Evolutionary conservation across 305 asterid genomes (phyloP).

Genomic region (Fraxinus platypoda): DNA sequence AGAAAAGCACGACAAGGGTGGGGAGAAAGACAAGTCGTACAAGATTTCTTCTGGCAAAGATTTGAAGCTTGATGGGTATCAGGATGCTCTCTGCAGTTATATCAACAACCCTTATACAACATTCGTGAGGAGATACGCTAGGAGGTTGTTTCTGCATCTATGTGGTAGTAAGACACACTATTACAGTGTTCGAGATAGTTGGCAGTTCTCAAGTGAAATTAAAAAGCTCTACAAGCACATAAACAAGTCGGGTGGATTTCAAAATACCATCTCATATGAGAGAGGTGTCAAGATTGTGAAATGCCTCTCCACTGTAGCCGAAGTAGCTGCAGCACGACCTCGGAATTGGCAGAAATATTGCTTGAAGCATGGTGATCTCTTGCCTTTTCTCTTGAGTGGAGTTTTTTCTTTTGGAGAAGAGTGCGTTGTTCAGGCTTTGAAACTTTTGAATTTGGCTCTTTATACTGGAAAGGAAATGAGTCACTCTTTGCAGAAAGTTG

Average conservation of each 20-base stretch:
- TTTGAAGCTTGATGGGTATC: slow-evolving; percentile 95
- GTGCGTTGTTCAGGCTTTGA: slow-evolving; percentile 81
- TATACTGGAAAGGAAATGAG: slow-evolving; percentile 78
- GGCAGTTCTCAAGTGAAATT: slow-evolving; percentile 94
- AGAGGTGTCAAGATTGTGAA: slow-evolving; percentile 95
- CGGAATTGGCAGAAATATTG: slow-evolving; percentile 99
- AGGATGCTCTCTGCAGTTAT: slow-evolving; percentile 95
- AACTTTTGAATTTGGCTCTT: slow-evolving; percentile 84
- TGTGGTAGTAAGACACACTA: slow-evolving; percentile 99
- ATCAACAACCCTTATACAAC: slow-evolving; percentile 90
- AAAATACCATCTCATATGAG: slow-evolving; percentile 81
- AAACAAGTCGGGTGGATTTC: slow-evolving; percentile 94
- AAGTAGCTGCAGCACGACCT: slow-evolving; percentile 93
- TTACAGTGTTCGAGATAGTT: slow-evolving; percentile 90
- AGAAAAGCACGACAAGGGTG: slow-evolving; percentile 96
- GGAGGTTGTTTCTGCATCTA: slow-evolving; percentile 94
- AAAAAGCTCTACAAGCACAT: slow-evolving; percentile 89
- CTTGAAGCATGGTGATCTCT: slow-evolving; percentile 75
- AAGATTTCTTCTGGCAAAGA: slow-evolving; percentile 71
- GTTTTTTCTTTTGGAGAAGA: slow-evolving; percentile 90
- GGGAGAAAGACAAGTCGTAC: slow-evolving; percentile 78
- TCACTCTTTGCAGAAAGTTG: slow-evolving; percentile 74
- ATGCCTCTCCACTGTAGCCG: slow-evolving; percentile 87
- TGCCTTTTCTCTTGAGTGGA: slow-evolving; percentile 79
- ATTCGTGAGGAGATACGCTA: slow-evolving; percentile 88